Evolutionary conservation across 306 rosid species (phyloP), one percentile per base, ranked within the genome.

Genomic region (Rubus parviflorus): DNA sequence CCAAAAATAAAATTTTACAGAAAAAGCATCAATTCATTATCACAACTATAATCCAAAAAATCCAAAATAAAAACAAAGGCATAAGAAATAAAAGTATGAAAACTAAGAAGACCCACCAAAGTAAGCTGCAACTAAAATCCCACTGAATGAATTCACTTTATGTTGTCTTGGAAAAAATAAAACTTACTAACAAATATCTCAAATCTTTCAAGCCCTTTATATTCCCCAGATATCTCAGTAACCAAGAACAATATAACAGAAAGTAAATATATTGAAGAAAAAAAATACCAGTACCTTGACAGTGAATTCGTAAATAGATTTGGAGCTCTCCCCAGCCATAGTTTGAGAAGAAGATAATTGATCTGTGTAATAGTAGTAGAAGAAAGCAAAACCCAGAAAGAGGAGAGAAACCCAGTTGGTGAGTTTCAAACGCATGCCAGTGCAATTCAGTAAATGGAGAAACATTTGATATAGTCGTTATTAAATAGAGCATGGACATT

Each of bases 221-320:
- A 11, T 1, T 30, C 40, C 40, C 25, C 41, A 68, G 20, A 8
- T 46, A 60, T 78, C 74, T 51, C 77, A 70, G 73, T 49, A 25
- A 42, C 49, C 75, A 82, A 80, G 45, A 64, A 70, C 4, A 47
- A 40, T 16, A 7, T 49, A 30, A 0, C 12, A 30, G 30, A 68
- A 0, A 75, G n/a, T 22, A 11, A 22, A 49, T 25, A 20, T 22
- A 57, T 20, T 0, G 8, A 73, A 37, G n/a, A 9, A 0, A 60
- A 11, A 46, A 17, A 58, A 80, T 19, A 38, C 13, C 38, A 40
- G 15, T 73, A 86, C 97, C 96, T 90, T 90, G 87, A 93, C 97
- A 47, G 97, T 83, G 88, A 91, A 88, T 63, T 91, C 97, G 74
- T 87, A 90, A 2, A 91, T 73, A 71, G 97, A 90, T 60, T 83